A percentile compares a stretch with the other conserved stretches of the same genome.
These are phyloP conservation scores for Arthrobotrys entomopaga DNA, from an alignment of 2,329 filamentous ascomycete genomes.

Conservation along the genomic window DNA sequence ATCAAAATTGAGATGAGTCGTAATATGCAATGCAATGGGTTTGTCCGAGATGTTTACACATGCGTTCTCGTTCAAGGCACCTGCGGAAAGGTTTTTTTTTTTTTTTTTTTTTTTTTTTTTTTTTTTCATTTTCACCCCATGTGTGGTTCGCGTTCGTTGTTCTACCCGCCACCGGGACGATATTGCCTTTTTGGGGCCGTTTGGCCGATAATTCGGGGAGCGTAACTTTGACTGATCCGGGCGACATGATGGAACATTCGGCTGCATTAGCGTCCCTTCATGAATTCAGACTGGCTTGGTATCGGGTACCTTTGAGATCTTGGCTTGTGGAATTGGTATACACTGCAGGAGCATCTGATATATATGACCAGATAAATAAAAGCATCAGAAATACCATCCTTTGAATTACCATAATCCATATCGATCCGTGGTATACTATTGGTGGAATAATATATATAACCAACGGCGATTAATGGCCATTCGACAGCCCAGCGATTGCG, in stretches of 20 bases:
- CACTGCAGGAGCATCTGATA: no score
- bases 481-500: no score
- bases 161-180: conserved; percentile 19
- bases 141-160: conserved; percentile 4
- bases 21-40: not conserved
- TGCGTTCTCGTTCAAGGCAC: conserved; percentile 29
- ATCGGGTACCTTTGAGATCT: no score
- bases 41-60: conserved; percentile 10
- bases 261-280: conserved; percentile 6
- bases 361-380: no score
- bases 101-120: conserved; percentile 2
- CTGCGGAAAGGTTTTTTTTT: conserved; percentile 15
- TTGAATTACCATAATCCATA: no score
- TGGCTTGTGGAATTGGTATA: no score
- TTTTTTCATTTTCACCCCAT: no score
- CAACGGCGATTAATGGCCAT: no score
- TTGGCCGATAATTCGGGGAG: conserved; percentile 29
- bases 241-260: conserved; percentile 19
- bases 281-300: no score
- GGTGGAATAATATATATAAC: no score
- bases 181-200: conserved; percentile 45
- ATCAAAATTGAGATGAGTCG: not conserved
- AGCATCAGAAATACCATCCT: no score
- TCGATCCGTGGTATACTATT: no score
- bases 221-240: not conserved